Percentiles rank a stretch among this genome's conserved stretches.
These are phyloP conservation scores for Rhexocercosporidium sp. DNA, from an alignment of 2,329 filamentous ascomycete genomes.

Conservation along the genomic window DNA sequence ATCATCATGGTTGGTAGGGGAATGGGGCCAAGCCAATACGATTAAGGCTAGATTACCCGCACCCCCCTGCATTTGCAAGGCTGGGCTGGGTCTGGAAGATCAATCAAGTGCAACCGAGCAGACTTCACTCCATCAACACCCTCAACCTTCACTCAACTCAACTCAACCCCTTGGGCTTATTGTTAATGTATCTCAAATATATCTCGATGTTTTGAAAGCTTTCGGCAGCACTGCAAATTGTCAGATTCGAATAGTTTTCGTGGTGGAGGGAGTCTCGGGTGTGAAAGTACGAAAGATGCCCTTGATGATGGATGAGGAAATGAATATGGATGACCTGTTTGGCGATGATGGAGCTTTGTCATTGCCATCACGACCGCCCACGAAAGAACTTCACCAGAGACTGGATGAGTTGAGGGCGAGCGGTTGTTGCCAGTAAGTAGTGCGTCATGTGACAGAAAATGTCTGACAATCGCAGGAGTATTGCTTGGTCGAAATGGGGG, in stretches of 20 bases:
- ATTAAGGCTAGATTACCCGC: background rate
- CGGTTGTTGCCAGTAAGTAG: conserved; percentile 83
- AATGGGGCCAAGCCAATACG: background rate
- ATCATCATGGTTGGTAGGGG: background rate
- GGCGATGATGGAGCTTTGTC: conserved; percentile 69
- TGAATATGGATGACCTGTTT: conserved; percentile 74
- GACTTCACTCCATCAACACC: background rate
- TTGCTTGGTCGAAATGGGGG: conserved; percentile 88
- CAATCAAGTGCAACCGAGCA: background rate
- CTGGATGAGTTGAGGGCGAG: conserved; percentile 77
- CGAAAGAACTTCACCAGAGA: conserved; percentile 72
- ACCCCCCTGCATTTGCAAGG: background rate
- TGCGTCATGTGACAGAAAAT: background rate
- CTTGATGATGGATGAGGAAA: conserved; percentile 59
- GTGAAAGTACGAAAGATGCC: conserved; percentile 45
- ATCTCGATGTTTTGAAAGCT: background rate
- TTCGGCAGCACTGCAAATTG: background rate
- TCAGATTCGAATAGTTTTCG: no score
- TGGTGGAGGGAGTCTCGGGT: background rate
- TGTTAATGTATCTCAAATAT: background rate
- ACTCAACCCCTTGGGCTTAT: background rate
- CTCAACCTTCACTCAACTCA: background rate
- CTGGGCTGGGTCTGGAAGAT: conserved; percentile 2
- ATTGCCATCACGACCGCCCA: conserved; percentile 57
- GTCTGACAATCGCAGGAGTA: conserved; percentile 57